Conservation (phyloP, 139 green algal species). For the Volvox reticuliferus region DNA sequence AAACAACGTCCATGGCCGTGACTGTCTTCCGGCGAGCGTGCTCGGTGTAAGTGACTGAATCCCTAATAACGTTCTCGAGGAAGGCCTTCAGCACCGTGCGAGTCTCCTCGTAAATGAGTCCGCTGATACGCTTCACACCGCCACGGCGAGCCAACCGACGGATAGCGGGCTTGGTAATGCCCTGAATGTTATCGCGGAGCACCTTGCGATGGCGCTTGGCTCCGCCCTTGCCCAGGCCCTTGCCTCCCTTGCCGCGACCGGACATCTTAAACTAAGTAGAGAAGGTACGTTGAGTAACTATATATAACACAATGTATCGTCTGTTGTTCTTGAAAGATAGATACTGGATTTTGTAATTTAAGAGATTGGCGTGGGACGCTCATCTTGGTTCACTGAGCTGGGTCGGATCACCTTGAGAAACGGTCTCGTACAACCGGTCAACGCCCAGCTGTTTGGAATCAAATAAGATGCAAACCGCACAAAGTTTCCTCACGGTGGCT, state of each 20-base stretch:
- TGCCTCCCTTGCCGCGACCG: slow-evolving; percentile 89
- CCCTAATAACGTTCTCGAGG: slow-evolving; percentile 94
- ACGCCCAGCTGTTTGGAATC: too few species aligned
- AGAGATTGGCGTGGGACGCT: background rate
- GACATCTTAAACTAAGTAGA: too few species aligned
- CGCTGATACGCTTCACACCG: slow-evolving; percentile 91
- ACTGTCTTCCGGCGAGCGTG: slow-evolving; percentile 97
- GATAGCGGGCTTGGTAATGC: slow-evolving; percentile 96
- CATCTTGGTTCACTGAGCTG: too few species aligned
- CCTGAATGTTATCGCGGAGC: slow-evolving; percentile 94
- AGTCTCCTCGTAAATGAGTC: slow-evolving; percentile 95
- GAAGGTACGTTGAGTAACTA: too few species aligned
- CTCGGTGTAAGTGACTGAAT: slow-evolving; percentile 98
- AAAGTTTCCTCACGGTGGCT: too few species aligned
- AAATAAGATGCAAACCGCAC: too few species aligned
- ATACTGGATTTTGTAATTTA: background rate
- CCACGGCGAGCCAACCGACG: slow-evolving; percentile 87
- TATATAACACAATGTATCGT: too few species aligned
- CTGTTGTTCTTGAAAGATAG: too few species aligned
- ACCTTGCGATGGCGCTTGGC: slow-evolving; percentile 96
- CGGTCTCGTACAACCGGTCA: too few species aligned
- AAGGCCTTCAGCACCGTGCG: slow-evolving; percentile 93
- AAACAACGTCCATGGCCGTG: slow-evolving; percentile 96
- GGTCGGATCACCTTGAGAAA: too few species aligned
- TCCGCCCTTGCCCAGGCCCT: slow-evolving; percentile 91